Evolutionary conservation across 345 rosid species (phyloP).

Genomic region (Aethionema arabicum): DNA sequence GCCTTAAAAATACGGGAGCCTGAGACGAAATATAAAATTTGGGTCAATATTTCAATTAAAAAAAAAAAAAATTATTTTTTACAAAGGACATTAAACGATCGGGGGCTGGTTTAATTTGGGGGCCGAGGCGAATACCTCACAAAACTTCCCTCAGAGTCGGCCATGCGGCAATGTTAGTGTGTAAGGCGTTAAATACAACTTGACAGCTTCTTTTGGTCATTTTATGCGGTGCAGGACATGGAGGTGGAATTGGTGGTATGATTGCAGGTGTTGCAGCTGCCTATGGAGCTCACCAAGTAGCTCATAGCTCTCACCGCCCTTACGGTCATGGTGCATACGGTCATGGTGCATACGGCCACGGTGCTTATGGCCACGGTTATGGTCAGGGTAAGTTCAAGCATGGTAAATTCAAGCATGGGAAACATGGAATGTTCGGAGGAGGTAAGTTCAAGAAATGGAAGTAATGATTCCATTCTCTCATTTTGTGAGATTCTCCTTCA

Average conservation of each 20-base stretch:
- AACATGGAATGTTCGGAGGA: conserved; percentile 64
- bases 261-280: conserved; percentile 94
- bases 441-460: conserved; percentile 81
- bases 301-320: conserved; percentile 45
- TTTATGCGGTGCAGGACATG: conserved; percentile 48
- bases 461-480: conserved; percentile 35
- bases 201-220: neutral
- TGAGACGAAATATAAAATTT: too few relatives aligned
- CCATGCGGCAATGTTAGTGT: too few relatives aligned
- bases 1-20: too few relatives aligned
- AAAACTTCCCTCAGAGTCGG: too few relatives aligned
- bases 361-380: conserved; percentile 31
- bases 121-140: too few relatives aligned
- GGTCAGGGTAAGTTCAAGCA: conserved; percentile 49
- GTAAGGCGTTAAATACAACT: conserved; percentile 1
- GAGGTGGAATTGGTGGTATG: conserved; percentile 65
- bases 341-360: conserved; percentile 24
- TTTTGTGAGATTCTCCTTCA: neutral
- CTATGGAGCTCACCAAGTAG: conserved; percentile 54
- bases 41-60: too few relatives aligned
- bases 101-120: too few relatives aligned
- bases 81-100: too few relatives aligned
- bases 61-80: too few relatives aligned
- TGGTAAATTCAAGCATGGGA: conserved; percentile 74
- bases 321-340: conserved; percentile 40